phyloP scores from a whole-genome alignment of 345 rosid species.

The Euphorbia peplus region DNA sequence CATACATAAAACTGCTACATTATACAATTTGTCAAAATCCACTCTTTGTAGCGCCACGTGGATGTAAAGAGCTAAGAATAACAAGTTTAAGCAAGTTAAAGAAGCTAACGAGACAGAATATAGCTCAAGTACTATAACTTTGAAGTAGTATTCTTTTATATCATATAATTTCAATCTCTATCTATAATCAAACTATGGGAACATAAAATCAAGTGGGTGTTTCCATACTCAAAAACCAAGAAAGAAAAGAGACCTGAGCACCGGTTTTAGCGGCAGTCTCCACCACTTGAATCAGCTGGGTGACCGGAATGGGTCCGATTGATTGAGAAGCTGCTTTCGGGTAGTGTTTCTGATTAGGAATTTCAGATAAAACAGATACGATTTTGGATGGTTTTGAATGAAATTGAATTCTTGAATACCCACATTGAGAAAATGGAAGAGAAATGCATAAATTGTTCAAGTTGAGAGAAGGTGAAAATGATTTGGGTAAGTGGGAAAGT shows the following conservation, averaged over 20 bases:
- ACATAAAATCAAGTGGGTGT: too few species aligned
- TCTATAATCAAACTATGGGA: too few species aligned
- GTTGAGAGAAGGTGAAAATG: constrained; percentile 21
- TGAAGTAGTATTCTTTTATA: too few species aligned
- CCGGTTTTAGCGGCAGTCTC: constrained; percentile 85
- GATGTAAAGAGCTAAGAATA: too few species aligned
- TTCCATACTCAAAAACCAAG: not conserved
- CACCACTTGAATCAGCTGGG: constrained; percentile 66
- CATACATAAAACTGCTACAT: too few species aligned
- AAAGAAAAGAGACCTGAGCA: constrained; percentile 53
- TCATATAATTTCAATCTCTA: too few species aligned
- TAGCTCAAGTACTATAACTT: too few species aligned
- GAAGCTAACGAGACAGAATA: too few species aligned
- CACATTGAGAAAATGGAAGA: constrained; percentile 22
- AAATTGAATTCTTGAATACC: constrained; percentile 23
- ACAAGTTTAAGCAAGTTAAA: too few species aligned
- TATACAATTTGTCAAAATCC: too few species aligned
- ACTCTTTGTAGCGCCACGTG: too few species aligned
- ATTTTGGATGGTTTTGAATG: constrained; percentile 18
- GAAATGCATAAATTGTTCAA: constrained; percentile 22
- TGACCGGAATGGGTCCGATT: constrained; percentile 63
- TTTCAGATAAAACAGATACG: constrained; percentile 35
- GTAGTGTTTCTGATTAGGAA: constrained; percentile 40
- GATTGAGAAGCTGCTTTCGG: constrained; percentile 61
- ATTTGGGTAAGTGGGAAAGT: constrained; percentile 37